Base-by-base conservation (phyloP, 2,329 filamentous ascomycete species). In the Apiospora malaysiana region DNA sequence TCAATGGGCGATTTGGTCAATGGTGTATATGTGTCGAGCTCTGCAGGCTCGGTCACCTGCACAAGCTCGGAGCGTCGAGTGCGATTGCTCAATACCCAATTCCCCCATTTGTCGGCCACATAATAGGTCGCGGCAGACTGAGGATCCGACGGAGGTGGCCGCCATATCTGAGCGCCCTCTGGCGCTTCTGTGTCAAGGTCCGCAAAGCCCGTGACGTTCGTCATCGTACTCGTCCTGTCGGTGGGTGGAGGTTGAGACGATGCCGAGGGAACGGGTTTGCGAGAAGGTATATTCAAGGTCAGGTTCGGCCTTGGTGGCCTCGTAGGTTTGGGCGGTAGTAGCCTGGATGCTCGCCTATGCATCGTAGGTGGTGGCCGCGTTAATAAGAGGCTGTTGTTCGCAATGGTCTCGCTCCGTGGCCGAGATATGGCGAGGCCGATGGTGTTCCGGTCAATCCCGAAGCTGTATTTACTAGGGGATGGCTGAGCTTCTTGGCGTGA, bases 81-180 rank as follows among this genome's bases (percentile, higher is more conserved):
- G 6, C 80, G 73, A 71, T 83, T 84, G 46, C 82, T 82, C 9
- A 88, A 80, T 21, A 87, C 82, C 87, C 87, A 89, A 75, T 89
- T 88, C 0, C 86, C 85, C 73, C 82, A 81, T 76, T 82, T 84
- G 75, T 89, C 86, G 45, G 86, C 83, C 66, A 88, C 82, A 73
- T 87, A 89, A 63, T 83, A 82, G 0, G 84, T 83, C 2, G 82
- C 81, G 0, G 84, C 83, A 2, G 85, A 85, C 51, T 81, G 79
- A 1, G 85, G 83, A 25, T 83, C 84, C 2, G 80, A 80, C 2
- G 83, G 82, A 0, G 86, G 85, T 7, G 85, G 86, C 16, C 85
- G 81, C 87, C 87, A 89, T 65, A 88, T 83, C 70, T 85, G 82
- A n/a, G 76, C 78, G 1, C 77, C 78, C 73, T 83, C 75, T 68